These are phyloP conservation scores for Diplogelasinospora grovesii DNA, from an alignment of 495 filamentous ascomycete species.

Conservation along the genomic window DNA sequence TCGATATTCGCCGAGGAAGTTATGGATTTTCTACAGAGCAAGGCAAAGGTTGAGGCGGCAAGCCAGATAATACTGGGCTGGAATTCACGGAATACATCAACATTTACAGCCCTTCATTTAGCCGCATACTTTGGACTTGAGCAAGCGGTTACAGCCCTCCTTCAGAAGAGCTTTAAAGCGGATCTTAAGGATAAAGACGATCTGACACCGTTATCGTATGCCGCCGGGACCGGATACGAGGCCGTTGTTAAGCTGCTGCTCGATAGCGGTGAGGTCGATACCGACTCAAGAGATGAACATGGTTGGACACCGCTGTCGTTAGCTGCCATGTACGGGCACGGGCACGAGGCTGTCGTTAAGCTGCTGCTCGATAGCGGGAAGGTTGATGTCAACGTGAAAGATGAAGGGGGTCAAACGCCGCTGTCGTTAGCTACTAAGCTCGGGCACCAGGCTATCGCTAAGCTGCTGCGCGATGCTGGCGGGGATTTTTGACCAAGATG, in stretches of 20 bases:
- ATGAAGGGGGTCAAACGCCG: conserved; percentile 7
- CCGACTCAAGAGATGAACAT: conserved; percentile 2
- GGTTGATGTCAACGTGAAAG: conserved; percentile 18
- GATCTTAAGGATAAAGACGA: conserved; percentile 3
- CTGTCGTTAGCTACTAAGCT: not conserved
- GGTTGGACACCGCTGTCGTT: conserved; percentile 14
- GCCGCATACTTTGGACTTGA: not conserved
- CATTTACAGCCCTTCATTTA: not conserved
- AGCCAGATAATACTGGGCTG: conserved; percentile 7
- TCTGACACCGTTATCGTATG: conserved; percentile 13
- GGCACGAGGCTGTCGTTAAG: conserved; percentile 4
- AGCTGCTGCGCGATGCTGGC: not conserved
- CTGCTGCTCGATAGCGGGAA: conserved; percentile 8
- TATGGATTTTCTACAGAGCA: conserved; percentile 13
- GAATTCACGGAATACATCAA: not conserved
- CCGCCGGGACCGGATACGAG: not conserved
- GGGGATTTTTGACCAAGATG: too few relatives aligned
- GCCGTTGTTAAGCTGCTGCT: conserved; percentile 10
- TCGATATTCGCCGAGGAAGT: not conserved
- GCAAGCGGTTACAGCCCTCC: not conserved
- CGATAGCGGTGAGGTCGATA: conserved; percentile 10
- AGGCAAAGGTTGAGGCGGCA: conserved; percentile 13
- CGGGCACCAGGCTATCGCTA: too few relatives aligned
- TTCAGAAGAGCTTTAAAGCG: not conserved
- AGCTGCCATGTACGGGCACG: too few relatives aligned